Percentiles rank a stretch among this genome's conserved stretches.
phyloP scores from a whole-genome alignment of 169 alveolate species.

The Cryptosporidium xiaoi region DNA sequence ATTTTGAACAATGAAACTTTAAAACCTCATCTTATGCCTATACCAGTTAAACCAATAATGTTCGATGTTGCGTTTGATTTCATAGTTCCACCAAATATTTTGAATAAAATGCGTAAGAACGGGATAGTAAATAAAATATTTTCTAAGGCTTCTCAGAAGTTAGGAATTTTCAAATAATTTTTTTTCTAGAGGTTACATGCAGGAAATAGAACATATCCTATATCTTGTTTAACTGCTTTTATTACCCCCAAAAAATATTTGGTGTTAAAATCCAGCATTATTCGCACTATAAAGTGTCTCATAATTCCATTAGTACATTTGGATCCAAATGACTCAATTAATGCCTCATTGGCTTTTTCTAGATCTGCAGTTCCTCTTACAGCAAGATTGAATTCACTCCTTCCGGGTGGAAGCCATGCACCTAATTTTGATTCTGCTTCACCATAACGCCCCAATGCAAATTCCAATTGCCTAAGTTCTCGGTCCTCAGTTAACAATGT shows the following conservation, averaged over 20 bases:
- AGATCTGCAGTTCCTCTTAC: constrained; percentile 34
- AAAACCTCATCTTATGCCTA: constrained; percentile 31
- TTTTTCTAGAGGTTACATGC: constrained; percentile 25
- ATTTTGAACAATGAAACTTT: constrained; percentile 16
- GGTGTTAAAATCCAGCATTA: constrained; percentile 35
- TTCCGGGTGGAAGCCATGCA: constrained; percentile 64
- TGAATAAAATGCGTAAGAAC: constrained; percentile 10
- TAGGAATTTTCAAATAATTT: constrained; percentile 34
- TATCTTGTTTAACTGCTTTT: constrained; percentile 62
- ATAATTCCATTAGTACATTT: constrained; percentile 20
- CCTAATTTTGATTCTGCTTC: constrained; percentile 60
- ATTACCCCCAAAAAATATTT: constrained; percentile 66
- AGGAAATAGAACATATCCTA: constrained; percentile 65
- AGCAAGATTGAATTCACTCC: constrained; percentile 26
- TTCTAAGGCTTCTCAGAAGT: constrained; percentile 46
- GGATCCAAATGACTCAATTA: constrained; percentile 32
- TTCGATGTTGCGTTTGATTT: constrained; percentile 66
- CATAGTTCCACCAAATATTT: constrained; percentile 25
- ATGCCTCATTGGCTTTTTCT: constrained; percentile 13
- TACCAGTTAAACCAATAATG: constrained; percentile 71
- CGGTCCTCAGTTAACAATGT: constrained; percentile 9
- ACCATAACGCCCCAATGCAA: constrained; percentile 61
- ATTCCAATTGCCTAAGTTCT: constrained; percentile 35
- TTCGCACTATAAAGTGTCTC: constrained; percentile 17
- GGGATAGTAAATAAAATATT: constrained; percentile 58